Evolutionary conservation across 495 filamentous ascomycete species (phyloP).

Genomic region (Xylaria acuta): DNA sequence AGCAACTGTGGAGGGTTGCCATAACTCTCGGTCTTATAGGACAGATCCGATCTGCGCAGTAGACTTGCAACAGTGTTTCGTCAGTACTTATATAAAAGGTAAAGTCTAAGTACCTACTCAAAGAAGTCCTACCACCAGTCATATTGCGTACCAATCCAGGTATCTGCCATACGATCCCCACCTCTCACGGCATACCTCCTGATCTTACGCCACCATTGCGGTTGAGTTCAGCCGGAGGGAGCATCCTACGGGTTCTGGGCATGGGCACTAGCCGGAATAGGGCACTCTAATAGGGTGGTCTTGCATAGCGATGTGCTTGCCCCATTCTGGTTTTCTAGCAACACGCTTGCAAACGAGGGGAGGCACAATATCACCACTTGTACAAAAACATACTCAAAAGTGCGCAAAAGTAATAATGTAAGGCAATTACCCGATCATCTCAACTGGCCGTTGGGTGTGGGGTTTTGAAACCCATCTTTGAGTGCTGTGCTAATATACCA

Average conservation of each 20-base stretch:
- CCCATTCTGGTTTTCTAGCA: background rate
- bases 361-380: background rate
- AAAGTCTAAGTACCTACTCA: constrained; percentile 25
- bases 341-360: background rate
- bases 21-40: constrained; percentile 26
- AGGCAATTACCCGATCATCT: background rate
- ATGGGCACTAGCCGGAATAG: background rate
- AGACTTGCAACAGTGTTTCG: constrained; percentile 20
- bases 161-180: background rate
- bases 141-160: constrained; percentile 8
- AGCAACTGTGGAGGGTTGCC: constrained; percentile 16
- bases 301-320: constrained; percentile 13
- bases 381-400: constrained; percentile 1
- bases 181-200: background rate
- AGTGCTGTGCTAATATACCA: constrained; percentile 14
- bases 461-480: background rate
- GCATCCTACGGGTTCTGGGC: constrained; percentile 1
- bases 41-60: constrained; percentile 25
- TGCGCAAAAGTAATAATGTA: background rate
- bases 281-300: constrained; percentile 5
- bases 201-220: background rate
- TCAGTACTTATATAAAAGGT: constrained; percentile 28
- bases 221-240: background rate
- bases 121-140: constrained; percentile 13
- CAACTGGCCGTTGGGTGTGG: background rate